Evolutionary conservation across 1,139 yeast species (phyloP).

Genomic region (Zygosaccharomyces sapae): DNA sequence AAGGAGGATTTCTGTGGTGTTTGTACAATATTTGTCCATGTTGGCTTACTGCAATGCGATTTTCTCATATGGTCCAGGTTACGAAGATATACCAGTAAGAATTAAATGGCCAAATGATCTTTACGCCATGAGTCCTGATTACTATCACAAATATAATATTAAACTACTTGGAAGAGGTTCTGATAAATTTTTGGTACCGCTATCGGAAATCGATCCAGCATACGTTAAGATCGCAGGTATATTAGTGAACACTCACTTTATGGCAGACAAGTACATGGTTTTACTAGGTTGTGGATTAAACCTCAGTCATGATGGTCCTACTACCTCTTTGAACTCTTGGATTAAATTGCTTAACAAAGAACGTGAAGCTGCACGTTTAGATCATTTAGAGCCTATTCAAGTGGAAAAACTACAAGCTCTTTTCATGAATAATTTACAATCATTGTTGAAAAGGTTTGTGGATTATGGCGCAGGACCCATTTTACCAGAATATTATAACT

Average conservation of each 20-base stretch:
- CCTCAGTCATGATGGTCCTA: slow-evolving; percentile 81
- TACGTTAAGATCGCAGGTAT: slow-evolving; percentile 82
- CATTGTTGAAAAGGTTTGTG: slow-evolving; percentile 55
- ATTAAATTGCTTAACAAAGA: slow-evolving; percentile 55
- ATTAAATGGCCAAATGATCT: slow-evolving; percentile 98
- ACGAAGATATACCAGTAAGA: slow-evolving; percentile 68
- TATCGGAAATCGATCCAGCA: slow-evolving; percentile 42
- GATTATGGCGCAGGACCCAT: slow-evolving; percentile 65
- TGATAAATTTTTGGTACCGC: slow-evolving; percentile 23
- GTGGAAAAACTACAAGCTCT: slow-evolving; percentile 69
- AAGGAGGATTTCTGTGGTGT: slow-evolving; percentile 53
- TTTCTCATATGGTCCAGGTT: slow-evolving; percentile 59
- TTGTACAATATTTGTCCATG: slow-evolving; percentile 80
- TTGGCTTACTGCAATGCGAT: slow-evolving; percentile 82
- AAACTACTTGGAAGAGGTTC: slow-evolving; percentile 25
- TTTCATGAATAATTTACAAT: slow-evolving; percentile 61
- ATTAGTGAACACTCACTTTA: slow-evolving; percentile 70
- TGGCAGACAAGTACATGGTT: slow-evolving; percentile 55
- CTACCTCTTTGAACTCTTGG: slow-evolving; percentile 77
- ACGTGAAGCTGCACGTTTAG: slow-evolving; percentile 42
- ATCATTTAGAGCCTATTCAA: slow-evolving; percentile 47
- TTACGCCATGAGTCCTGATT: slow-evolving; percentile 67
- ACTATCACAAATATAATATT: slow-evolving; percentile 33
- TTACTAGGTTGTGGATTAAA: slow-evolving; percentile 87
- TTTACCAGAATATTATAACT: slow-evolving; percentile 66